Evolutionary conservation across 1,139 yeast genomes (phyloP), one percentile per base, ranked within the genome.

Genomic region (Groenewaldozyma sp.): DNA sequence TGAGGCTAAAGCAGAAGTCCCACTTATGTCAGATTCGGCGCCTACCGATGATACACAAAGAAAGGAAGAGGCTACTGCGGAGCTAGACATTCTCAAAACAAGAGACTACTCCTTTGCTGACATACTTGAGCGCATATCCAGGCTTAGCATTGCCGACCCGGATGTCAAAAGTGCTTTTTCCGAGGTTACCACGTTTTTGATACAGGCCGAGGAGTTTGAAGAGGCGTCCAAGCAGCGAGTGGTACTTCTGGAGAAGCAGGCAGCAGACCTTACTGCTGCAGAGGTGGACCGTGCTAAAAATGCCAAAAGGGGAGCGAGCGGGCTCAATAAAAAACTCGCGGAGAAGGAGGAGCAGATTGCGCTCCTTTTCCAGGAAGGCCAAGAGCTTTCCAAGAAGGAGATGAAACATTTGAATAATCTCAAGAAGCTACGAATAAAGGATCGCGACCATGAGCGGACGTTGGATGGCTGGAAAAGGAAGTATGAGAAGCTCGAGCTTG

Each of bases 341-440:
- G 74, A 70, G 32, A 73, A 73, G 48, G 87, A 82, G 35, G 68
- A 66, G 20, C 66, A 68, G 28, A 69, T 82, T 45, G 79, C 74
- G 20, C 63, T 70, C 45, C 65, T 88, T 28, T 59, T 82, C 54
- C 76, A 73, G 43, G 97, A 88, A 59, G 96, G 96, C 3, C 81
- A 82, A 47, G 74, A 73, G 22, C 63, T 88, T 31, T 80, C 95
- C 0, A 72, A 73, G 44, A 81, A 76, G 45, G 96, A 91, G 53
- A 67, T 86, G 28, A 75, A 74, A 49, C 69, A 79, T 40, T 78
- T 74, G 52, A 84, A 77, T 29, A 67, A 78, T 1, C 75, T 88
- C 38, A 82, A 82, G 49, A 70, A 70, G 45, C 60, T 86, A 36
- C 74, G 76, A 41, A 58, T 69, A 4, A 68, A 69, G 19, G 80